Percentiles rank a stretch among this genome's conserved stretches.
phyloP scores from a whole-genome alignment of 257 asterid species.

The Nicotiana tabacum region DNA sequence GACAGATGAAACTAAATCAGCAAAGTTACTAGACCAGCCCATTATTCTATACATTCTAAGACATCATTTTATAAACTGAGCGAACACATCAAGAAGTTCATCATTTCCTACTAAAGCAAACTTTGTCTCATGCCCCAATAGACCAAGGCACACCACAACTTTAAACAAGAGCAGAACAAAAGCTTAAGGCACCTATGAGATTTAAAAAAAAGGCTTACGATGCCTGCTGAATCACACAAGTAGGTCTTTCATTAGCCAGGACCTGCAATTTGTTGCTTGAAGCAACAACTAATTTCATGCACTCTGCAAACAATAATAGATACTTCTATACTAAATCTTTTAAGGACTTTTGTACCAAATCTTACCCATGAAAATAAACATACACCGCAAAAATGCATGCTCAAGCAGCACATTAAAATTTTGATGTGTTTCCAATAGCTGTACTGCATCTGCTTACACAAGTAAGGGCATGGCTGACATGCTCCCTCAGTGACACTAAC shows the following conservation, averaged over 20 bases:
- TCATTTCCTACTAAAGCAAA: neutral
- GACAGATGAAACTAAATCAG: neutral
- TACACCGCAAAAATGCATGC: neutral
- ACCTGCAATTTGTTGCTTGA: neutral
- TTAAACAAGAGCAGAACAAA: neutral
- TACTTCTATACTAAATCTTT: neutral
- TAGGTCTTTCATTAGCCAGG: conserved; percentile 1
- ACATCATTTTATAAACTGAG: neutral
- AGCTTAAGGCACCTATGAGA: neutral
- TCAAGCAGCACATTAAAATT: neutral
- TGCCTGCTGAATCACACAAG: conserved; percentile 1
- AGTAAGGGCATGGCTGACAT: neutral
- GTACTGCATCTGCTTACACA: neutral
- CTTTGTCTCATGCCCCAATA: neutral
- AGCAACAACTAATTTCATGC: neutral
- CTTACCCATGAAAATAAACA: neutral
- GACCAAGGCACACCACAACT: neutral
- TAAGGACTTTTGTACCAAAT: neutral
- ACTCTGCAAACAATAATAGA: neutral
- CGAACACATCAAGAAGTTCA: neutral
- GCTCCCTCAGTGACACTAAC: neutral
- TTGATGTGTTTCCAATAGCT: neutral
- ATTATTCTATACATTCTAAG: neutral
- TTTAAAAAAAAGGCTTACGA: neutral
- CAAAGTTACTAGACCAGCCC: neutral